Percentiles rank a stretch among this genome's conserved stretches.
These are phyloP conservation scores for Exophiala lecanii-corni DNA, from an alignment of 2,329 filamentous ascomycete genomes.

Conservation along the genomic window DNA sequence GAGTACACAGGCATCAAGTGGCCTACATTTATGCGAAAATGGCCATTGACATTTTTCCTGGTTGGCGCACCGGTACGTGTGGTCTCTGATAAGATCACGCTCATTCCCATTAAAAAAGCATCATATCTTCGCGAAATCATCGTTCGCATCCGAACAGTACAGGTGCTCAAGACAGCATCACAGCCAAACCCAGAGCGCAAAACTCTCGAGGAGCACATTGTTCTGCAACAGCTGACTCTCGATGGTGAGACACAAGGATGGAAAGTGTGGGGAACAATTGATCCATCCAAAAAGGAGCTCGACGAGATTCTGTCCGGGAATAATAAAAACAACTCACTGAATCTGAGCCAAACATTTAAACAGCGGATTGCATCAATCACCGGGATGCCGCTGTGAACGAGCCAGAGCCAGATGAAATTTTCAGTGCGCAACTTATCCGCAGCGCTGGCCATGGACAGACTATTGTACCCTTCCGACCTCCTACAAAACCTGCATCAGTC, in stretches of 20 bases:
- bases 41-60: conserved; percentile 1
- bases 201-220: not conserved
- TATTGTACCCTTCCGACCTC: too few relatives aligned
- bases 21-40: not conserved
- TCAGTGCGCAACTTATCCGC: too few relatives aligned
- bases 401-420: too few relatives aligned
- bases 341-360: not conserved
- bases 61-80: not conserved
- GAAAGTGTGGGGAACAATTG: conserved; percentile 1
- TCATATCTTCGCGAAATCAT: conserved; percentile 1
- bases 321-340: not conserved
- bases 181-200: not conserved
- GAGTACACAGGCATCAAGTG: not conserved
- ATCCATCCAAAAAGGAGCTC: conserved; percentile 2
- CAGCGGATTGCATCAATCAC: not conserved
- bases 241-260: not conserved
- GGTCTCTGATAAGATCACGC: not conserved
- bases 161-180: not conserved
- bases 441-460: too few relatives aligned
- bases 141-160: not conserved
- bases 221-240: not conserved
- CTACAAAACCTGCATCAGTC: too few relatives aligned
- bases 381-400: not conserved
- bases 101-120: not conserved
- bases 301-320: not conserved